Conservation (phyloP, 2,329 filamentous ascomycete genomes). For the Decorospora gaudefroyi region DNA sequence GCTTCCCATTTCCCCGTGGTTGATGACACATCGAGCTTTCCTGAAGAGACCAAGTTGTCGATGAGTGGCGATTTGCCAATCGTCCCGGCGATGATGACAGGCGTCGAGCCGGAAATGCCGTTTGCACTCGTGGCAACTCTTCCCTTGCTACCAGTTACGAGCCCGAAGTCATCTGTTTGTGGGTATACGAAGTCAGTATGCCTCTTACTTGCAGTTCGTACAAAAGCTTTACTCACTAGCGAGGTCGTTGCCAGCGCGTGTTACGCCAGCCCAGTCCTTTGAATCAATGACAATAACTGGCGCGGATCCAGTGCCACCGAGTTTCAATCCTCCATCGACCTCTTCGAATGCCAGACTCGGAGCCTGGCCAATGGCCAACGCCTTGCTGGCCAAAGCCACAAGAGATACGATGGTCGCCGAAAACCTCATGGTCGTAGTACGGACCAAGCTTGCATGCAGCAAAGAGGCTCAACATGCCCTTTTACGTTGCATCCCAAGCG, state of each 20-base stretch:
- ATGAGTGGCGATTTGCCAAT: slow-evolving; percentile 65
- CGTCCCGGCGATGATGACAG: slow-evolving; percentile 67
- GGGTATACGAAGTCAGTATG: too few relatives aligned
- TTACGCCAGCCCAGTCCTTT: slow-evolving; percentile 66
- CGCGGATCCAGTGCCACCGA: slow-evolving; percentile 20
- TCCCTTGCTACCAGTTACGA: slow-evolving; percentile 66
- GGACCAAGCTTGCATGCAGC: background rate
- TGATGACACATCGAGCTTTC: slow-evolving; percentile 60
- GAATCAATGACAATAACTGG: slow-evolving; percentile 34
- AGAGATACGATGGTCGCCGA: background rate
- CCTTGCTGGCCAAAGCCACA: background rate
- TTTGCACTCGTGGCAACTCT: slow-evolving; percentile 39
- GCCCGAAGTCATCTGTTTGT: slow-evolving; percentile 70
- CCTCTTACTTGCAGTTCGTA: too few relatives aligned
- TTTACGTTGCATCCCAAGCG: background rate
- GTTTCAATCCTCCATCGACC: slow-evolving; percentile 23
- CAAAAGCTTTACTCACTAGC: too few relatives aligned
- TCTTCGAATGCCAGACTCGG: slow-evolving; percentile 25
- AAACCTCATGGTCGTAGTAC: background rate
- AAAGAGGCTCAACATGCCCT: background rate
- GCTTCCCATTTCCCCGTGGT: slow-evolving; percentile 69
- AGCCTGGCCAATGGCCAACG: slow-evolving; percentile 25
- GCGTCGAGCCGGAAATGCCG: background rate
- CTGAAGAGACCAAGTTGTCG: slow-evolving; percentile 57
- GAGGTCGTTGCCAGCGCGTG: slow-evolving; percentile 67